phyloP scores from a whole-genome alignment of 1,284 basidiomycete species.

The Phaffia rhodozyma region DNA sequence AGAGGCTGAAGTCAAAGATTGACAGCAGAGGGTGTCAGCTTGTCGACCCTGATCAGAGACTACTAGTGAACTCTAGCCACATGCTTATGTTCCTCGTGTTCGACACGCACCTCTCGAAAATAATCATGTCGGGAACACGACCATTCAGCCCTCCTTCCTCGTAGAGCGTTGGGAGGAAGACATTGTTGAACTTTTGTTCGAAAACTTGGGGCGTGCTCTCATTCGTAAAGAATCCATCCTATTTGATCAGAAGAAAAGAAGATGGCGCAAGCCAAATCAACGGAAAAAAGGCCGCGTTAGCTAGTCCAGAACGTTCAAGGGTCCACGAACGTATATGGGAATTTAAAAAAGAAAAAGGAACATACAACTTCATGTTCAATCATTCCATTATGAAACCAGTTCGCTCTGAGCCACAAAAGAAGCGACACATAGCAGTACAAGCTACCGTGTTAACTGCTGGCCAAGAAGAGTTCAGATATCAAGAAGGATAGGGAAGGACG shows the following conservation, averaged over 20 bases:
- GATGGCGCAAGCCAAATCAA: neutral
- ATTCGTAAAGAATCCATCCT: constrained; percentile 1
- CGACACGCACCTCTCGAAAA: constrained; percentile 12
- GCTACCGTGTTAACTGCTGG: neutral
- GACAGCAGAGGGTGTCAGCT: too few species aligned
- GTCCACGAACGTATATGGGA: neutral
- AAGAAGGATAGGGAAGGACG: neutral
- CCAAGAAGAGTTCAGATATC: neutral
- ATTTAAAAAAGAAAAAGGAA: neutral
- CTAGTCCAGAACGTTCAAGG: neutral
- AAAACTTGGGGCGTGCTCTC: constrained; percentile 2
- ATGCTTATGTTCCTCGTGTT: too few species aligned
- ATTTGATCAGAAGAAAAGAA: neutral
- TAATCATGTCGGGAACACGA: constrained; percentile 12
- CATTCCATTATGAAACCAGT: constrained; percentile 9
- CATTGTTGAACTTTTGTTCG: constrained; percentile 8
- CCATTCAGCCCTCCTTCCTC: constrained; percentile 7
- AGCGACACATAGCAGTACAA: neutral
- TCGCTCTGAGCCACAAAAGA: neutral
- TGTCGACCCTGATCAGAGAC: too few species aligned
- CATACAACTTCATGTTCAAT: neutral
- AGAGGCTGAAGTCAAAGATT: neutral
- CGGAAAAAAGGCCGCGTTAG: neutral
- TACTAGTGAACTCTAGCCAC: too few species aligned
- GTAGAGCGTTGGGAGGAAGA: constrained; percentile 3